Percentiles rank a stretch among this genome's conserved stretches.
phyloP scores from a whole-genome alignment of 108 stramenopile genomes.

The Mayamaea pseudoterrestris region DNA sequence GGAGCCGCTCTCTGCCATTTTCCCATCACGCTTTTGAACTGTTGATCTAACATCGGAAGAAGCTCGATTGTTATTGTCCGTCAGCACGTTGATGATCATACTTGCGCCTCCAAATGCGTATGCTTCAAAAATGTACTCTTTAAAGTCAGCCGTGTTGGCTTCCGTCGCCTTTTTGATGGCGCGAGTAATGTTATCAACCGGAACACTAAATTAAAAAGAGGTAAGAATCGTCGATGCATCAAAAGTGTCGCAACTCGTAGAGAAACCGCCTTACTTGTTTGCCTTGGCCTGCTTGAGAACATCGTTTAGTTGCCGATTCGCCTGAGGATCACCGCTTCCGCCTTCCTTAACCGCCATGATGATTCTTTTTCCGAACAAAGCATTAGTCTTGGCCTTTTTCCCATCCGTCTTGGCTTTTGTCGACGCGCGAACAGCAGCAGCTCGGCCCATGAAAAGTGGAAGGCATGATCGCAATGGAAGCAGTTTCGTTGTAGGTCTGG shows the following conservation, averaged over 20 bases:
- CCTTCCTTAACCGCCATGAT: conserved; percentile 73
- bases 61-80: conserved; percentile 79
- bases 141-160: conserved; percentile 62
- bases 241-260: conserved; percentile 11
- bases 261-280: too few relatives aligned
- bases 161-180: conserved; percentile 82
- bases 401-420: conserved; percentile 84
- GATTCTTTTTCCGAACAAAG: conserved; percentile 75
- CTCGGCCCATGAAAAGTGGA: conserved; percentile 79
- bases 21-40: conserved; percentile 61
- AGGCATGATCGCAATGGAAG: too few relatives aligned
- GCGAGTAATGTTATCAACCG: conserved; percentile 58
- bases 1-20: conserved; percentile 77
- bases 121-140: conserved; percentile 70
- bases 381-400: conserved; percentile 79
- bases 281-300: conserved; percentile 79
- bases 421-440: conserved; percentile 76
- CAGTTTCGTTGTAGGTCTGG: too few relatives aligned
- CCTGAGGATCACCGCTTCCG: conserved; percentile 63
- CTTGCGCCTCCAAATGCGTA: conserved; percentile 56
- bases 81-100: conserved; percentile 69
- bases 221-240: background rate
- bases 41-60: conserved; percentile 62
- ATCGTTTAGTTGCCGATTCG: conserved; percentile 55
- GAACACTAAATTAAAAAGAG: background rate